A percentile compares a stretch with the other conserved stretches of the same genome.
These are phyloP conservation scores for Coemansia sp. DNA, from an alignment of 192 early-diverging fungal genomes.

Conservation along the genomic window DNA sequence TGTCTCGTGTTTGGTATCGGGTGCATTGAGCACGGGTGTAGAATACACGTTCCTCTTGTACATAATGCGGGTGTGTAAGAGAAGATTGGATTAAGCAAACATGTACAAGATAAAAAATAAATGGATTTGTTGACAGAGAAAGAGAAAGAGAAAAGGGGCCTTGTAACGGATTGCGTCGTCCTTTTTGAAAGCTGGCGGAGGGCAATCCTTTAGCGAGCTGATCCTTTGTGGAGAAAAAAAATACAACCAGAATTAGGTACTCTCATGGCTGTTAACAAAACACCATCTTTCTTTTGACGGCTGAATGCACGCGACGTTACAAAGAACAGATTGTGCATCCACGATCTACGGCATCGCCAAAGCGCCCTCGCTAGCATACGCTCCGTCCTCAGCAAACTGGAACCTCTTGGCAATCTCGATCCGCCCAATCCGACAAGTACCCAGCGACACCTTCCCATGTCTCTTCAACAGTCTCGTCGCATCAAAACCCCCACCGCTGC, in stretches of 20 bases:
- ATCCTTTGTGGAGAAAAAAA: neutral
- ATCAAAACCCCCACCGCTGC: conserved; percentile 12
- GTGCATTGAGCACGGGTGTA: conserved; percentile 45
- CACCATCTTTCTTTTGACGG: neutral
- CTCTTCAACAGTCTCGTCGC: conserved; percentile 29
- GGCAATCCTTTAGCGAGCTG: neutral
- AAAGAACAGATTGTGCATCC: neutral
- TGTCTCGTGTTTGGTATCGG: conserved; percentile 48
- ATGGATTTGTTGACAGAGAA: neutral
- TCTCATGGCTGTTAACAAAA: neutral
- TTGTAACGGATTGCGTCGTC: neutral
- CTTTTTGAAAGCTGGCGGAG: neutral
- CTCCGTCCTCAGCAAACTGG: conserved; percentile 22
- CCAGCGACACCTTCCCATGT: conserved; percentile 31
- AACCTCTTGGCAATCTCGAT: conserved; percentile 48
- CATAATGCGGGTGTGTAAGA: conserved; percentile 8
- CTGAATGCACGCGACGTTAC: neutral
- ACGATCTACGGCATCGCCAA: conserved; percentile 23
- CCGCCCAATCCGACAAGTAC: conserved; percentile 37
- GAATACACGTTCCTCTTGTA: conserved; percentile 45
- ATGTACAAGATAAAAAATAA: neutral
- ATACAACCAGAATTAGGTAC: too few species aligned
- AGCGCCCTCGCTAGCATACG: conserved; percentile 39
- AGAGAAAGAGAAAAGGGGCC: neutral
- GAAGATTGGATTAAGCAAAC: neutral